Evolutionary conservation across 2,329 filamentous ascomycete species (phyloP), one percentile per base, ranked within the genome.

Genomic region (Mycosphaerella sp.): DNA sequence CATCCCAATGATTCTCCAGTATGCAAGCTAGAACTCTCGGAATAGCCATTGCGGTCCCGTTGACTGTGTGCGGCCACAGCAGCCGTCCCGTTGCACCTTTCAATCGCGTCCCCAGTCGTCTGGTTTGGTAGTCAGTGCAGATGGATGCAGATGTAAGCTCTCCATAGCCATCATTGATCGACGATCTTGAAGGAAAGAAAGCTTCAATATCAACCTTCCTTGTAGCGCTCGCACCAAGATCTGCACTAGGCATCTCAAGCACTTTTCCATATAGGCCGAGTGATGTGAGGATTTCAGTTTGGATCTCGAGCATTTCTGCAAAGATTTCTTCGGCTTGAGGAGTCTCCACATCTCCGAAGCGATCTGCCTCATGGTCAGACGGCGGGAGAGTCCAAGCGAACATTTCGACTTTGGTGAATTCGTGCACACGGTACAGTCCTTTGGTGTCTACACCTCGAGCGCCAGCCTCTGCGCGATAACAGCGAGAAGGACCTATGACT

Each of bases 331-430:
- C 74, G 0, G 82, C 75, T 40, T 70, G 72, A 45, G 62, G 58
- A 12, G 49, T 45, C 11, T 65, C 64, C 8, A 54, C 53, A 4
- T 58, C 58, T 41, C 59, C 64, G 46, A 69, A 69, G 9, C 64
- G 62, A 23, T 64, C 63, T 21, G 49, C 53, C 21, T 57, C 45
- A 45, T 58, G 23, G 42, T 63, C 54, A 12, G 57, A 67, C 36
- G 45, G 46, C 8, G 32, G 66, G 68, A 2, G 64, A 54, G 89
- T 86, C 93, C 93, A 98, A 0, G 87, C 90, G 69, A 98, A 97
- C 78, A 98, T 84, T 72, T 98, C 93, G 0, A 98, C 92, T 70
- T 98, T 98, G 29, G 90, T 95, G 73, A 98, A 98, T 72, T 98
- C 93, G 72, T 98, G 93, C 3, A 98, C 93, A 29, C 93, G 86